These are phyloP conservation scores for Aspergillus arachidicola DNA, from an alignment of 2,329 filamentous ascomycete genomes.

Conservation along the genomic window DNA sequence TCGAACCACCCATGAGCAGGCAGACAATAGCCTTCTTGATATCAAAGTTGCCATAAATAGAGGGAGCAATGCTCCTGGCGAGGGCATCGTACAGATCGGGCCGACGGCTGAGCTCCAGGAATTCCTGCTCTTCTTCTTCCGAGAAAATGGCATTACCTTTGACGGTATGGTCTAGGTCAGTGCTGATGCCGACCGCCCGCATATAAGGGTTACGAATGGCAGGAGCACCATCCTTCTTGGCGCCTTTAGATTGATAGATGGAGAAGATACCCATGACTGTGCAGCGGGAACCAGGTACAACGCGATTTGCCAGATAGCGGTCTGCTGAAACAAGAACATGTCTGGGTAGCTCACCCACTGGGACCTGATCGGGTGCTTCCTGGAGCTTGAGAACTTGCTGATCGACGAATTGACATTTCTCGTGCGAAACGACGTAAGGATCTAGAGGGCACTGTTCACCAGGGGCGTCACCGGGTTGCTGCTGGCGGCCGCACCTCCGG, in stretches of 20 bases:
- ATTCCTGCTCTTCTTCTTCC: slow-evolving; percentile 97
- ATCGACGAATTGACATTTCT: slow-evolving; percentile 92
- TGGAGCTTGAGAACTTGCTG: slow-evolving; percentile 98
- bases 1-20: slow-evolving; percentile 88
- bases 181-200: slow-evolving; percentile 87
- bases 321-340: slow-evolving; percentile 98
- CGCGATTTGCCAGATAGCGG: slow-evolving; percentile 89
- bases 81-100: slow-evolving; percentile 92
- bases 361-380: slow-evolving; percentile 95
- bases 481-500: slow-evolving; percentile 69
- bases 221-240: slow-evolving; percentile 80
- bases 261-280: slow-evolving; percentile 97
- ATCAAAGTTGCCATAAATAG: slow-evolving; percentile 92
- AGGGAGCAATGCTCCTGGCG: slow-evolving; percentile 89
- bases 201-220: slow-evolving; percentile 96
- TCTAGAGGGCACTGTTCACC: slow-evolving; percentile 83
- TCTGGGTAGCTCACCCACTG: slow-evolving; percentile 90
- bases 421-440: slow-evolving; percentile 93
- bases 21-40: slow-evolving; percentile 98
- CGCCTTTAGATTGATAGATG: slow-evolving; percentile 91
- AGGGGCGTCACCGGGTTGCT: slow-evolving; percentile 63
- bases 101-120: slow-evolving; percentile 83
- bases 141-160: slow-evolving; percentile 84
- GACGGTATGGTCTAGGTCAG: slow-evolving; percentile 83
- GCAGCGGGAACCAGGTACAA: slow-evolving; percentile 92